These are phyloP conservation scores for Candolleomyces efflorescens DNA, from an alignment of 768 basidiomycete genomes.

Conservation along the genomic window DNA sequence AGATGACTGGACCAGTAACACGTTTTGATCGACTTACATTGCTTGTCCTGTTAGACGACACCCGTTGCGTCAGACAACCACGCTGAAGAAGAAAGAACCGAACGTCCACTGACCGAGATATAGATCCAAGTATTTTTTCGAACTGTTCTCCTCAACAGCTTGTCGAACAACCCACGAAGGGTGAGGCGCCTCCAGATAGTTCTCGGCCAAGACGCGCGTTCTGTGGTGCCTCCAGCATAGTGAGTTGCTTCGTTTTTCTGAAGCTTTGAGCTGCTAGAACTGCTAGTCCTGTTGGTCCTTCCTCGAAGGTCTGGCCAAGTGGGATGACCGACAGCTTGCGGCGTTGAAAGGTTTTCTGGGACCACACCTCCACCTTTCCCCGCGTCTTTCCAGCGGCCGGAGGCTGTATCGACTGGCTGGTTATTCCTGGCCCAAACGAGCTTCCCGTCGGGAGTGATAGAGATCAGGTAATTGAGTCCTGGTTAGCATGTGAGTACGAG, in stretches of 20 bases:
- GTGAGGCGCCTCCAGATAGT: constrained; percentile 44
- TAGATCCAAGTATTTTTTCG: constrained; percentile 67
- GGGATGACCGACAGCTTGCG: not conserved
- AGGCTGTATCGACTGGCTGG: constrained; percentile 55
- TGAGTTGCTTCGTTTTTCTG: constrained; percentile 34
- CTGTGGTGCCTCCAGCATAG: constrained; percentile 30
- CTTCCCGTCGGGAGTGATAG: constrained; percentile 48
- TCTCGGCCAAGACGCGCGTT: constrained; percentile 33
- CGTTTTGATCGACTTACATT: constrained; percentile 33
- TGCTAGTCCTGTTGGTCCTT: too few species aligned
- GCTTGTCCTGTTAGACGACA: constrained; percentile 41
- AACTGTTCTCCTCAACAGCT: constrained; percentile 54
- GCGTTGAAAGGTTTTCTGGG: constrained; percentile 18
- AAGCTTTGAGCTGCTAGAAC: too few species aligned
- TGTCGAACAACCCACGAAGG: constrained; percentile 43
- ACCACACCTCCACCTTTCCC: constrained; percentile 53
- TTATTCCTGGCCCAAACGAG: constrained; percentile 57
- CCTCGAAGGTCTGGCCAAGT: too few species aligned
- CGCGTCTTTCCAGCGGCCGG: constrained; percentile 59
- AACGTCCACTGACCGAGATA: not conserved
- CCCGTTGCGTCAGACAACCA: too few species aligned
- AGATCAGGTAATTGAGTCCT: constrained; percentile 64
- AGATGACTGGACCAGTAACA: not conserved
- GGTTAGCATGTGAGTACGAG: too few species aligned
- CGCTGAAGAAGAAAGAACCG: too few species aligned